These are phyloP conservation scores for Pyrus betulifolia DNA, from an alignment of 306 rosid species.

Conservation along the genomic window DNA sequence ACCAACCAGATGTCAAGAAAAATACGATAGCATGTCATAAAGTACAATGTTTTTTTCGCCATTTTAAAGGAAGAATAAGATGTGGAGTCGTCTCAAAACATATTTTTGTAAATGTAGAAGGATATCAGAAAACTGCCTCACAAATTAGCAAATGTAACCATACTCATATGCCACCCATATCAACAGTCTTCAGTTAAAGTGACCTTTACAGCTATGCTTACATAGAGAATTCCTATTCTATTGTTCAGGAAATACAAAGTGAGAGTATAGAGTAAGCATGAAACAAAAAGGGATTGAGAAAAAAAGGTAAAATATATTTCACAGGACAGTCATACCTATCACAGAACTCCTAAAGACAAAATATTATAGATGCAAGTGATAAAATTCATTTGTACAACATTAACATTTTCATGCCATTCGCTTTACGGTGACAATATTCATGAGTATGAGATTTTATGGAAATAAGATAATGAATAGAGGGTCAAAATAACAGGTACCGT, in stretches of 20 bases:
- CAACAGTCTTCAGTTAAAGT: neutral
- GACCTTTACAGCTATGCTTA: neutral
- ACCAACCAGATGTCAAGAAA: slow-evolving; percentile 18
- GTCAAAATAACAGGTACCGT: neutral
- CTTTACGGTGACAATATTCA: neutral
- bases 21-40: neutral
- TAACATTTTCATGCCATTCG: too few species aligned
- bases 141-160: neutral
- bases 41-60: neutral
- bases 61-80: neutral
- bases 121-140: neutral
- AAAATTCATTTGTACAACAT: neutral
- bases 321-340: neutral
- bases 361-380: neutral
- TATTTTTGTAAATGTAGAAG: neutral
- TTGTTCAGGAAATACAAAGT: neutral
- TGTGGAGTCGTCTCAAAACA: neutral
- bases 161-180: neutral
- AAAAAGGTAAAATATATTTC: neutral
- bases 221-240: neutral
- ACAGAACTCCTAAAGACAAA: neutral
- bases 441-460: neutral
- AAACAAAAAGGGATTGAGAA: neutral
- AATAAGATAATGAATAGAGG: neutral
- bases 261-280: neutral